A percentile compares a stretch with the other conserved stretches of the same genome.
These are phyloP conservation scores for Saccharomyces mikatae DNA, from an alignment of 805 yeast species.

Conservation along the genomic window DNA sequence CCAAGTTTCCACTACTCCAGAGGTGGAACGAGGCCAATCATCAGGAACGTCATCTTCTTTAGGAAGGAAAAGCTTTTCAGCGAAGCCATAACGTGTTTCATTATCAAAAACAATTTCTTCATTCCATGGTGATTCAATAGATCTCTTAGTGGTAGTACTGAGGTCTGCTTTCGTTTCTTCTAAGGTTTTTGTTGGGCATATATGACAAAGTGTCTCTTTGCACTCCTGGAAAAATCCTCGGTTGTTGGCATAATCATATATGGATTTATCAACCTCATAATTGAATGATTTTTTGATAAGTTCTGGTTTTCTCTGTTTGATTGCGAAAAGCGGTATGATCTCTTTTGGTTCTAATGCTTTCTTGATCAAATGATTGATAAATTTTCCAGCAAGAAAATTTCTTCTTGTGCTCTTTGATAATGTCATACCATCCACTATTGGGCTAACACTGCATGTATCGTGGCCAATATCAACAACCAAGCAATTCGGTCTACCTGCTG, in stretches of 20 bases:
- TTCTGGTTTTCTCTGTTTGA: conserved; percentile 27
- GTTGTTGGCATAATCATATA: conserved; percentile 47
- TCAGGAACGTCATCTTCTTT: conserved; percentile 34
- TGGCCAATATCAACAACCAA: conserved; percentile 82
- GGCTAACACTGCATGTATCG: conserved; percentile 67
- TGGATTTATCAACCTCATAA: conserved; percentile 37
- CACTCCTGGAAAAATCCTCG: conserved; percentile 55
- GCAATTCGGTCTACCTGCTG: conserved; percentile 81
- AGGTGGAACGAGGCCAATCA: conserved; percentile 32
- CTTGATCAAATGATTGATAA: conserved; percentile 33
- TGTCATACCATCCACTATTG: conserved; percentile 76
- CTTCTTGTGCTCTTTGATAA: conserved; percentile 59
- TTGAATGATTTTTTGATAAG: conserved; percentile 20
- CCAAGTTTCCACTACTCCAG: conserved; percentile 49
- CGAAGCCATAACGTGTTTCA: conserved; percentile 50
- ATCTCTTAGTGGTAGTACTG: conserved; percentile 32
- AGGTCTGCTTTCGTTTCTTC: conserved; percentile 21
- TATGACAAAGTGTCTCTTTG: conserved; percentile 62
- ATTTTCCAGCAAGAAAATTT: conserved; percentile 69
- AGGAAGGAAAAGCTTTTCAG: conserved; percentile 71
- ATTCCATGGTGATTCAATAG: conserved; percentile 73
- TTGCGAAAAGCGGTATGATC: conserved; percentile 27
- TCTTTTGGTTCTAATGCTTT: conserved; percentile 29
- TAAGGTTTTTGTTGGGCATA: conserved; percentile 23
- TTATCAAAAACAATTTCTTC: conserved; percentile 51